phyloP scores from a whole-genome alignment of 164 flowering plant species.

The Kalanchoe fedtschenkoi region DNA sequence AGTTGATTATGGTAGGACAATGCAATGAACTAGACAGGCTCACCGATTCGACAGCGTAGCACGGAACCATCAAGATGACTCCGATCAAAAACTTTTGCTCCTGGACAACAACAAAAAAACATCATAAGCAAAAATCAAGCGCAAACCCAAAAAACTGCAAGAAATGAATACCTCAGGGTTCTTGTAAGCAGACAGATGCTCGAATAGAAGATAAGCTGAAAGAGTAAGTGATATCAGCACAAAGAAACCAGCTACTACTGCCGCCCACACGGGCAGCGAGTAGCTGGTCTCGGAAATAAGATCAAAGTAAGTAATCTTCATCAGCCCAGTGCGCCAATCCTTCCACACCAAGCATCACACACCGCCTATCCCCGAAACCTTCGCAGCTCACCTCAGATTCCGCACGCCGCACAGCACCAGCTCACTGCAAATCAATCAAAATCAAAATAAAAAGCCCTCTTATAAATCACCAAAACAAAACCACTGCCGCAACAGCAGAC shows the following conservation, averaged over 20 bases:
- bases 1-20: background rate
- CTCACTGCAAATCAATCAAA: too few species aligned
- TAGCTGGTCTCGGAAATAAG: conserved; percentile 13
- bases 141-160: background rate
- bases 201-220: conserved; percentile 52
- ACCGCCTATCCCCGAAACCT: too few species aligned
- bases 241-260: conserved; percentile 32
- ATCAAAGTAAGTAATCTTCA: conserved; percentile 24
- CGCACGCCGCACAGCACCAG: too few species aligned
- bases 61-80: conserved; percentile 89
- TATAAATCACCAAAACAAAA: too few species aligned
- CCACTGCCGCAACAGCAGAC: too few species aligned
- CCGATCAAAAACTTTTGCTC: conserved; percentile 95
- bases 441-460: too few species aligned
- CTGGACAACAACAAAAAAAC: conserved; percentile 22
- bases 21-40: conserved; percentile 12
- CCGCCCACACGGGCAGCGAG: conserved; percentile 52
- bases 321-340: background rate
- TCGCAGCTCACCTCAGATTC: too few species aligned
- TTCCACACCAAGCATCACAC: background rate
- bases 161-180: conserved; percentile 56
- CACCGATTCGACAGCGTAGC: conserved; percentile 91
- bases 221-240: conserved; percentile 39
- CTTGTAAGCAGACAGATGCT: conserved; percentile 66
- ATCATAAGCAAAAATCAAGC: background rate